phyloP scores from a whole-genome alignment of 78 protist genomes.

The Cavenderia fasciculata region DNA sequence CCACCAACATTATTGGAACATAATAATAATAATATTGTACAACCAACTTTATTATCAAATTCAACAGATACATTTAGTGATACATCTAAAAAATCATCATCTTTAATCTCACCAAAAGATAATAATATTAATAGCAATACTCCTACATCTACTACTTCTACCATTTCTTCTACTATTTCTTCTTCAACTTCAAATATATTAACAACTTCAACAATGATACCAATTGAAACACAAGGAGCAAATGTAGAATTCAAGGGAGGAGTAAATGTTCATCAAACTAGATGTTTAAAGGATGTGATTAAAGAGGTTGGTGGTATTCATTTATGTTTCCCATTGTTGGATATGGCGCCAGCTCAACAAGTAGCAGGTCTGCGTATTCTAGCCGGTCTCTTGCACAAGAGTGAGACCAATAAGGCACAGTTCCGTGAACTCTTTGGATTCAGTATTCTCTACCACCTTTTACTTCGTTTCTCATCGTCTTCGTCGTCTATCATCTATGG shows the following conservation, averaged over 20 bases:
- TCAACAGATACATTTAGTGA: neutral
- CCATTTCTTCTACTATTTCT: neutral
- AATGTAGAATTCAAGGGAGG: conserved; percentile 58
- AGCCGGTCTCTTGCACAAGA: conserved; percentile 62
- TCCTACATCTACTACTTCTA: neutral
- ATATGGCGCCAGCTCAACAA: conserved; percentile 79
- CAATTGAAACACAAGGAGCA: conserved; percentile 76
- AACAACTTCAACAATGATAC: conserved; percentile 13
- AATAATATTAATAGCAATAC: neutral
- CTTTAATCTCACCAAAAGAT: neutral
- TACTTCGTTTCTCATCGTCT: conserved; percentile 8
- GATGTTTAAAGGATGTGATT: conserved; percentile 72
- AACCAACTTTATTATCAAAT: no score
- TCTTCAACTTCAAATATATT: no score
- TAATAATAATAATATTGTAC: no score
- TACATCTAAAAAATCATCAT: neutral
- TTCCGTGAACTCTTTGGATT: conserved; percentile 75
- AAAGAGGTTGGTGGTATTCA: conserved; percentile 79
- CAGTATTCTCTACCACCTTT: conserved; percentile 50
- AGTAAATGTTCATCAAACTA: conserved; percentile 73
- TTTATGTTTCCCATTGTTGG: conserved; percentile 67
- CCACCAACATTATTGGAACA: no score
- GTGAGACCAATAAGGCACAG: conserved; percentile 66
- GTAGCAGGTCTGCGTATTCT: conserved; percentile 70
- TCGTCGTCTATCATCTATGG: neutral